Percentiles rank a stretch among this genome's conserved stretches.
phyloP scores from a whole-genome alignment of 306 rosid species.

The Citrullus colocynthis region DNA sequence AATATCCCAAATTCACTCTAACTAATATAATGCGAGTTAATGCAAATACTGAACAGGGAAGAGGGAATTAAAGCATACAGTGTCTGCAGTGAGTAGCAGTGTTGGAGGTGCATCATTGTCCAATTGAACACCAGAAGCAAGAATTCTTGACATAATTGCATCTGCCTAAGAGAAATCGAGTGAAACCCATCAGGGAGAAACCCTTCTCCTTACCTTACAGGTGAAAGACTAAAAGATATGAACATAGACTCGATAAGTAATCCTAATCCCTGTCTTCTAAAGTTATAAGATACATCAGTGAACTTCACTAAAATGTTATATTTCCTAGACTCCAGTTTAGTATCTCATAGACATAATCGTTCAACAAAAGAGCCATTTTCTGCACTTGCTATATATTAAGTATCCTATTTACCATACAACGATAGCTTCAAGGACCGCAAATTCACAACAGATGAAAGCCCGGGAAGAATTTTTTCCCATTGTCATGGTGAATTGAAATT shows the following conservation, averaged over 20 bases:
- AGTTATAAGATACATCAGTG: neutral
- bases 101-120: constrained; percentile 38
- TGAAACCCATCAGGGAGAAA: neutral
- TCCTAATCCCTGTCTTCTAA: neutral
- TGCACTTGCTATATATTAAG: neutral
- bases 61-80: constrained; percentile 35
- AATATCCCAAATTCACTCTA: neutral
- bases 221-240: neutral
- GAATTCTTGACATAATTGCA: constrained; percentile 57
- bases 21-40: neutral
- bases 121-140: constrained; percentile 17
- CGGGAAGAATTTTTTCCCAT: neutral
- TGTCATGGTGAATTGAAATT: neutral
- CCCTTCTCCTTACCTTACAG: neutral
- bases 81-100: constrained; percentile 76
- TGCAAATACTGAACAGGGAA: neutral
- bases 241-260: neutral
- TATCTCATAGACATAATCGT: neutral
- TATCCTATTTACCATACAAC: neutral
- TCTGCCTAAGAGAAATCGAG: constrained; percentile 55
- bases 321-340: neutral
- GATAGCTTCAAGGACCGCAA: neutral
- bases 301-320: neutral
- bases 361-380: neutral
- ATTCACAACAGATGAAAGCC: neutral